These are phyloP conservation scores for Rhypophila decipiens DNA, from an alignment of 495 filamentous ascomycete genomes.

Conservation along the genomic window DNA sequence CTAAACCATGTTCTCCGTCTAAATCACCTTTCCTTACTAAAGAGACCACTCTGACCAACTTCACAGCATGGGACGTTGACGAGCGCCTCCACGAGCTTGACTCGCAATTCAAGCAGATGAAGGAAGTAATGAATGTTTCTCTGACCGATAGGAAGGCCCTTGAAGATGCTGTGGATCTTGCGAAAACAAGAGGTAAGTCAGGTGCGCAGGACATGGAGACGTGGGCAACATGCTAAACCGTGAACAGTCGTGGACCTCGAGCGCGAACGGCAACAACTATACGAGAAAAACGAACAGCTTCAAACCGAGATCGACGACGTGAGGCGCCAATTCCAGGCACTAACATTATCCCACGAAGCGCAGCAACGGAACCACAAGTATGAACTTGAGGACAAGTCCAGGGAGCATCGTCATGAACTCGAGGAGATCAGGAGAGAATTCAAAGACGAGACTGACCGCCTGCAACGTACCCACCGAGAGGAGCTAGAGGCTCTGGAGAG, in stretches of 20 bases:
- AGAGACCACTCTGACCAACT: slow-evolving; percentile 55
- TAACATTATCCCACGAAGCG: slow-evolving; percentile 21
- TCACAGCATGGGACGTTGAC: slow-evolving; percentile 67
- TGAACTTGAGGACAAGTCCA: slow-evolving; percentile 33
- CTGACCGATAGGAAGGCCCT: slow-evolving; percentile 54
- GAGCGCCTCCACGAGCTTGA: slow-evolving; percentile 61
- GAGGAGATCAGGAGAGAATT: slow-evolving; percentile 35
- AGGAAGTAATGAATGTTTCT: slow-evolving; percentile 55
- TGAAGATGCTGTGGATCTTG: slow-evolving; percentile 62
- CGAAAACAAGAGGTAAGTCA: slow-evolving; percentile 67
- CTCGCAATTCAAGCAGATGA: slow-evolving; percentile 51
- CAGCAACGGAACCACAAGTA: slow-evolving; percentile 29
- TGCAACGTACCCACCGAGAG: slow-evolving; percentile 24
- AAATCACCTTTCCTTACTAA: slow-evolving; percentile 58
- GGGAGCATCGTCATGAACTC: slow-evolving; percentile 23
- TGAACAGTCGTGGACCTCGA: slow-evolving; percentile 62
- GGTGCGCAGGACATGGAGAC: no score
- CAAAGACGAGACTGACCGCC: slow-evolving; percentile 22
- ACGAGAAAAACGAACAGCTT: slow-evolving; percentile 48
- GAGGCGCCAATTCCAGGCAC: slow-evolving; percentile 32
- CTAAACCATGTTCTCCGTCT: slow-evolving; percentile 31
- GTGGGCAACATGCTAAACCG: slow-evolving; percentile 6
- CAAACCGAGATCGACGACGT: slow-evolving; percentile 53
- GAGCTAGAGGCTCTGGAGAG: slow-evolving; percentile 41
- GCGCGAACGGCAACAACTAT: slow-evolving; percentile 48